Conservation (phyloP, 805 yeast species). For the Ogataea wickerhamii region DNA sequence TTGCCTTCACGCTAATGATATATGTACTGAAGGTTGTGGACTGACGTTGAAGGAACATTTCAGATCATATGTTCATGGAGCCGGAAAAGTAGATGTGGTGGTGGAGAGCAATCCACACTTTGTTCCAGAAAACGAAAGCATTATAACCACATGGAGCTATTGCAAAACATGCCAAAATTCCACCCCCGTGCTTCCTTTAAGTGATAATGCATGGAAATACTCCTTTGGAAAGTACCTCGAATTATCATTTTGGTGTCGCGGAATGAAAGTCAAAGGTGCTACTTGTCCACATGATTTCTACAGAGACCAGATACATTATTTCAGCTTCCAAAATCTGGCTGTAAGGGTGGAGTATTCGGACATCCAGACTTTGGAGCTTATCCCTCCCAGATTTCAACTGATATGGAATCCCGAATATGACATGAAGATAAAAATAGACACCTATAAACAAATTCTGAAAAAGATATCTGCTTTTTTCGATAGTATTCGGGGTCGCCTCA, state of each 20-base stretch:
- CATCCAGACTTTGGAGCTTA: slow-evolving; percentile 74
- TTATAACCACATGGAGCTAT: slow-evolving; percentile 85
- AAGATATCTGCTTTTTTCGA: slow-evolving; percentile 62
- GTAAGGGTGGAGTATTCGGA: slow-evolving; percentile 74
- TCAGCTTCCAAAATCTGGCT: slow-evolving; percentile 74
- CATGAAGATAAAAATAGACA: slow-evolving; percentile 62
- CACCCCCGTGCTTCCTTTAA: slow-evolving; percentile 78
- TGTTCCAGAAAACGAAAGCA: slow-evolving; percentile 58
- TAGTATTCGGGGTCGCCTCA: slow-evolving; percentile 66
- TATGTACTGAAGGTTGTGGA: slow-evolving; percentile 83
- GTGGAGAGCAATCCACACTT: slow-evolving; percentile 59
- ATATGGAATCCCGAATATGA: slow-evolving; percentile 71
- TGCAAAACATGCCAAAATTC: slow-evolving; percentile 75
- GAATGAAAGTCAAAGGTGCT: slow-evolving; percentile 52
- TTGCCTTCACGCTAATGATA: slow-evolving; percentile 59
- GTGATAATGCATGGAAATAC: slow-evolving; percentile 81
- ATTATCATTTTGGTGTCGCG: slow-evolving; percentile 72
- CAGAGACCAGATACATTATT: slow-evolving; percentile 77
- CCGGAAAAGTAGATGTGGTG: slow-evolving; percentile 73
- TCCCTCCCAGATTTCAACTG: slow-evolving; percentile 69
- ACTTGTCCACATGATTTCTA: slow-evolving; percentile 79
- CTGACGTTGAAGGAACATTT: slow-evolving; percentile 68
- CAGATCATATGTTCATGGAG: slow-evolving; percentile 84
- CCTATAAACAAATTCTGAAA: slow-evolving; percentile 48
- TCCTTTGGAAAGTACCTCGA: slow-evolving; percentile 94